These are phyloP conservation scores for Aspergillus amoenus DNA, from an alignment of 2,329 filamentous ascomycete genomes.

Conservation along the genomic window DNA sequence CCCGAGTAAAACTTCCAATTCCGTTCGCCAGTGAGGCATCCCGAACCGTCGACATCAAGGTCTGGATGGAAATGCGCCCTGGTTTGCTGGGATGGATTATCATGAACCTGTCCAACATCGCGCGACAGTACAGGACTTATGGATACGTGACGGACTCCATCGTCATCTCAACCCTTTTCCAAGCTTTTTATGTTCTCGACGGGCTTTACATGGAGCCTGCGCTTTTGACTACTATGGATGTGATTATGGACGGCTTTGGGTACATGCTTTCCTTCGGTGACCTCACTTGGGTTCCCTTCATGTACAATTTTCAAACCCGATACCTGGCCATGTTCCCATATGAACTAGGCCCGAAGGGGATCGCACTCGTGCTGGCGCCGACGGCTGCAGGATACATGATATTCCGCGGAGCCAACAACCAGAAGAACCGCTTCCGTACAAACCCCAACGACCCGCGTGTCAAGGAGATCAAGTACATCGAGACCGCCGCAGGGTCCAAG, in stretches of 20 bases:
- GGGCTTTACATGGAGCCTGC: slow-evolving; percentile 83
- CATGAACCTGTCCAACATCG: slow-evolving; percentile 78
- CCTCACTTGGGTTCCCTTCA: slow-evolving; percentile 87
- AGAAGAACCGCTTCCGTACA: slow-evolving; percentile 93
- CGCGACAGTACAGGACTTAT: slow-evolving; percentile 82
- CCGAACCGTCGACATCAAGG: slow-evolving; percentile 79
- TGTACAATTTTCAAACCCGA: slow-evolving; percentile 79
- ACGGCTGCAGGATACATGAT: slow-evolving; percentile 78
- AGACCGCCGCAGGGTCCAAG: slow-evolving; percentile 78
- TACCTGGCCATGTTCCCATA: slow-evolving; percentile 83
- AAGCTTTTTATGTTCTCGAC: slow-evolving; percentile 81
- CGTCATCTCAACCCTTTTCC: slow-evolving; percentile 72
- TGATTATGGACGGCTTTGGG: slow-evolving; percentile 89
- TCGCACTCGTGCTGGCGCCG: slow-evolving; percentile 64
- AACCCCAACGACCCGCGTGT: slow-evolving; percentile 79
- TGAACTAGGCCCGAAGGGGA: slow-evolving; percentile 68
- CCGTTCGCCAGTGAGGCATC: slow-evolving; percentile 66
- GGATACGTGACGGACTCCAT: slow-evolving; percentile 86
- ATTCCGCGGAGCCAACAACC: slow-evolving; percentile 89
- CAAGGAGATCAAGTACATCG: slow-evolving; percentile 77
- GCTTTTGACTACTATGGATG: slow-evolving; percentile 90
- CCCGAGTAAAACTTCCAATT: slow-evolving; percentile 65
- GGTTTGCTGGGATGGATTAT: slow-evolving; percentile 88
- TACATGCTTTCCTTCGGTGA: slow-evolving; percentile 95
- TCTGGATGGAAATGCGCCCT: slow-evolving; percentile 86